Evolutionary conservation across 768 basidiomycete species (phyloP).

Genomic region (Lactarius trivialis): DNA sequence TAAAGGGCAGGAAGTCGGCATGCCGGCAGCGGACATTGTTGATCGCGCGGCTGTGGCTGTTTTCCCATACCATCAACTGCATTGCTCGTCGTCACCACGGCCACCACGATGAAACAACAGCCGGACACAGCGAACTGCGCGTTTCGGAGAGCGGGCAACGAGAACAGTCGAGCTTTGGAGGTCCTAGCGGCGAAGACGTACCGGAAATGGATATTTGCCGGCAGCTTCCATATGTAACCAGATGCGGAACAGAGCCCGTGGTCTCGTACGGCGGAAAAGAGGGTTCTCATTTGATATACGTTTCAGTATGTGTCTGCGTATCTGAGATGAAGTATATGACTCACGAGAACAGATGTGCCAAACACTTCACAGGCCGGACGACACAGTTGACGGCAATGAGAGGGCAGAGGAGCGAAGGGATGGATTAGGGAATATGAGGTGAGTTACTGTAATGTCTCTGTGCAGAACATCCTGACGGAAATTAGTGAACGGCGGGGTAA

Average conservation of each 20-base stretch:
- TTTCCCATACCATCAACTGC: neutral
- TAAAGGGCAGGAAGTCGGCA: constrained; percentile 17
- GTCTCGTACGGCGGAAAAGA: constrained; percentile 4
- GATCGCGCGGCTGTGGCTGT: neutral
- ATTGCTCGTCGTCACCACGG: neutral
- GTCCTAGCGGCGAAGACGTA: neutral
- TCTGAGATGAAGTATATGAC: neutral
- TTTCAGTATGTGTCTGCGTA: neutral
- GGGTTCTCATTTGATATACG: constrained; percentile 5
- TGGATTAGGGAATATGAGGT: constrained; percentile 20
- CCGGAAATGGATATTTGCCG: constrained; percentile 16
- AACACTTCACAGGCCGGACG: neutral
- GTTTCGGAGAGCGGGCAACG: neutral
- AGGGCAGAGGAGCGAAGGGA: neutral
- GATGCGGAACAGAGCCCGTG: constrained; percentile 3
- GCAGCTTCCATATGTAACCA: constrained; percentile 18
- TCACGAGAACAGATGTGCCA: constrained; percentile 1
- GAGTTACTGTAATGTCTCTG: constrained; percentile 4
- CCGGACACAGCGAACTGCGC: neutral
- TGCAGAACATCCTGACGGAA: constrained; percentile 4
- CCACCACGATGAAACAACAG: neutral
- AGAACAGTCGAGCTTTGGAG: neutral
- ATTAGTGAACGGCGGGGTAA: constrained; percentile 3
- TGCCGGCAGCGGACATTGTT: constrained; percentile 15
- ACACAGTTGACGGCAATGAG: neutral